phyloP scores from a whole-genome alignment of 495 filamentous ascomycete genomes.

The Evansstolkia leycettana region DNA sequence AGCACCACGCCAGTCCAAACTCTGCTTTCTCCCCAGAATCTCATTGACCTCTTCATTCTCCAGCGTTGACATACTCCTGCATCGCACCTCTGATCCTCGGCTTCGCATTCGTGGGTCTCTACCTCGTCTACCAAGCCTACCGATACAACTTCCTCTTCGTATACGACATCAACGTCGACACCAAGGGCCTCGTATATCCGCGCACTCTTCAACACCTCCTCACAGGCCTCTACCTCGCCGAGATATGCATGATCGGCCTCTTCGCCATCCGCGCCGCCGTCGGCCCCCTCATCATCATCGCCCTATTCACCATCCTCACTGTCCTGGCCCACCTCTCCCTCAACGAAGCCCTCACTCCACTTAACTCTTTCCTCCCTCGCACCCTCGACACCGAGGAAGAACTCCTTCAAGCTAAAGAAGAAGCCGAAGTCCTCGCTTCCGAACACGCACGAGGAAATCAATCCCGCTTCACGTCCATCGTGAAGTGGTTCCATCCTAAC shows the following conservation, averaged over 20 bases:
- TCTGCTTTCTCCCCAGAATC: too few species aligned
- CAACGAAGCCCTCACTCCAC: slow-evolving; percentile 58
- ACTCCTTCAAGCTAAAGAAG: slow-evolving; percentile 21
- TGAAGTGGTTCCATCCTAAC: slow-evolving; percentile 69
- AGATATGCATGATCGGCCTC: slow-evolving; percentile 77
- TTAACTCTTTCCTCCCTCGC: slow-evolving; percentile 63
- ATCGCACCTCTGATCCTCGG: slow-evolving; percentile 78
- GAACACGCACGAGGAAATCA: neutral
- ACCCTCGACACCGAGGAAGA: slow-evolving; percentile 37
- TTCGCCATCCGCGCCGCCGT: slow-evolving; percentile 57
- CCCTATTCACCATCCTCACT: slow-evolving; percentile 64
- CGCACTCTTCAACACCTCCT: slow-evolving; percentile 77
- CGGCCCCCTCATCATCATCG: slow-evolving; percentile 69
- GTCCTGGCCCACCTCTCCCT: slow-evolving; percentile 67
- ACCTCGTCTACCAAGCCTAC: slow-evolving; percentile 78
- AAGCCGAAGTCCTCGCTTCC: slow-evolving; percentile 12
- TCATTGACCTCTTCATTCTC: too few species aligned
- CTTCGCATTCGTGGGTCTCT: slow-evolving; percentile 68
- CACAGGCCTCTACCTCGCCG: slow-evolving; percentile 70
- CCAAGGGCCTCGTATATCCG: slow-evolving; percentile 79
- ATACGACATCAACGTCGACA: slow-evolving; percentile 70
- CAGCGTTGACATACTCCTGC: slow-evolving; percentile 64
- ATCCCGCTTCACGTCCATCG: slow-evolving; percentile 15
- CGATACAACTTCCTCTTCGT: slow-evolving; percentile 89
- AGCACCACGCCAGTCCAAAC: too few species aligned